Evolutionary conservation across 1,139 yeast species (phyloP).

Genomic region (Scheffersomyces lignicola): DNA sequence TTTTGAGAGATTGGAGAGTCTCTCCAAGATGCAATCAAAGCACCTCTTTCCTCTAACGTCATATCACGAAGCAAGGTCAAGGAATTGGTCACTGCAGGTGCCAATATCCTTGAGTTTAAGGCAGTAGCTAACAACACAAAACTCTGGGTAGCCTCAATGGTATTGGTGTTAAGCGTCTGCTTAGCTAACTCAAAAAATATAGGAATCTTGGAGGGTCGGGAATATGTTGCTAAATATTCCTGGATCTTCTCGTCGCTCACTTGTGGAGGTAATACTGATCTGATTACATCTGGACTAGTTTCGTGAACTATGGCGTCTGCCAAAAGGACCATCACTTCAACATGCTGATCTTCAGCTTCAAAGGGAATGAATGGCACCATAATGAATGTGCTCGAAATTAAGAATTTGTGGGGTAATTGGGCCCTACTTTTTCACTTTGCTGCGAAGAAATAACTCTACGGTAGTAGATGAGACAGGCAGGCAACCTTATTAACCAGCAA

Average conservation of each 20-base stretch:
- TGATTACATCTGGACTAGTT: conserved; percentile 28
- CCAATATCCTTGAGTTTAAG: conserved; percentile 32
- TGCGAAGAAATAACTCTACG: too few species aligned
- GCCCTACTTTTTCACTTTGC: background rate
- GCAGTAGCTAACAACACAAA: conserved; percentile 27
- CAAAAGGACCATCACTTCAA: conserved; percentile 26
- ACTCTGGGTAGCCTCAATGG: conserved; percentile 18
- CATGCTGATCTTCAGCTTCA: conserved; percentile 23
- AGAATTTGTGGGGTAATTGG: background rate
- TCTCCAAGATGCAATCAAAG: conserved; percentile 36
- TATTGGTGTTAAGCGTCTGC: conserved; percentile 16
- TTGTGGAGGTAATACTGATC: conserved; percentile 24
- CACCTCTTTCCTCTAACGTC: conserved; percentile 30
- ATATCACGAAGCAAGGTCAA: conserved; percentile 38
- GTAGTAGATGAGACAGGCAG: too few species aligned
- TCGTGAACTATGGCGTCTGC: conserved; percentile 41
- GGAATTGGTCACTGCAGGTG: conserved; percentile 38
- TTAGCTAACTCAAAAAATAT: conserved; percentile 23
- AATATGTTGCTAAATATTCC: conserved; percentile 29
- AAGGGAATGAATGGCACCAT: conserved; percentile 13
- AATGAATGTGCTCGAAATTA: conserved; percentile 1
- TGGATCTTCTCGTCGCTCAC: conserved; percentile 33
- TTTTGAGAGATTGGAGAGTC: conserved; percentile 33
- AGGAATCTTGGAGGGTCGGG: conserved; percentile 33
- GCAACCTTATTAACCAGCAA: too few species aligned